These are phyloP conservation scores for Neurospora hispaniola DNA, from an alignment of 495 filamentous ascomycete species.

Conservation along the genomic window DNA sequence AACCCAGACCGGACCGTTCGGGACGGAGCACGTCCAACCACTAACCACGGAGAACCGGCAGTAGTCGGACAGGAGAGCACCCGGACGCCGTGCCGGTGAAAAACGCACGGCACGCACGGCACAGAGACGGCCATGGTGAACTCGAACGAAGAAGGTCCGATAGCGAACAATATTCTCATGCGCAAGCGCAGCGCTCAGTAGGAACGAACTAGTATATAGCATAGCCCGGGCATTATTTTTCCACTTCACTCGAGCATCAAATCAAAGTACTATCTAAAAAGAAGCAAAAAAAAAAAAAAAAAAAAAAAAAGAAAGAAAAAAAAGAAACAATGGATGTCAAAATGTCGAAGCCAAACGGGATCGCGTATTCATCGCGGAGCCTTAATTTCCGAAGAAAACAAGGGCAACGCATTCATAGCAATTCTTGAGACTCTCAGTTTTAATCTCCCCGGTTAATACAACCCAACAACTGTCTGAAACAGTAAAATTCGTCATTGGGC, in stretches of 20 bases:
- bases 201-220: too few relatives aligned
- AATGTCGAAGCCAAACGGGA: slow-evolving; percentile 44
- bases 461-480: slow-evolving; percentile 26
- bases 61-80: not conserved
- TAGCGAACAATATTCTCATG: too few relatives aligned
- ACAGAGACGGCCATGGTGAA: not conserved
- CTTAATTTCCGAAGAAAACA: not conserved
- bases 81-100: not conserved
- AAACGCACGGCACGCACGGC: not conserved
- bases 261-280: not conserved
- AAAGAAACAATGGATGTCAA: not conserved
- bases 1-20: not conserved
- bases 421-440: slow-evolving; percentile 39
- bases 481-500: slow-evolving; percentile 24
- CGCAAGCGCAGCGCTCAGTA: too few relatives aligned
- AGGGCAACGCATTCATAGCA: slow-evolving; percentile 27
- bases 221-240: too few relatives aligned
- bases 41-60: not conserved
- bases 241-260: too few relatives aligned
- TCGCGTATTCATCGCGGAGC: slow-evolving; percentile 29
- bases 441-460: slow-evolving; percentile 40
- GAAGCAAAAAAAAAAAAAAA: not conserved
- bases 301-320: not conserved
- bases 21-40: not conserved
- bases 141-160: too few relatives aligned